Evolutionary conservation across 306 rosid genomes (phyloP).

Genomic region (Echinosophora koreensis): DNA sequence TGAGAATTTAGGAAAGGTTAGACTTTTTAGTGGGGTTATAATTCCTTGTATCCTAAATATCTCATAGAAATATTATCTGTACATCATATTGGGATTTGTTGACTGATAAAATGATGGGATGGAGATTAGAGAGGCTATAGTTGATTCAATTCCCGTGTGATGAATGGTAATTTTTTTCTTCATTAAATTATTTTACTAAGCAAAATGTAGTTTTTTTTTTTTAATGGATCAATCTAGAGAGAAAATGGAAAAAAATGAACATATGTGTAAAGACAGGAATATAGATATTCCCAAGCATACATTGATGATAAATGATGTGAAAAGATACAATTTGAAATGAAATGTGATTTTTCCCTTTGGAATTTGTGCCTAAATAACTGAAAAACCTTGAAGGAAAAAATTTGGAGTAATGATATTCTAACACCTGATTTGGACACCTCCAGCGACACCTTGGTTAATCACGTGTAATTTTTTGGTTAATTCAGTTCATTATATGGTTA

Average conservation of each 20-base stretch:
- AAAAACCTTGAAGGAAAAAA: constrained; percentile 10
- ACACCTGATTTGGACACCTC: too few species aligned
- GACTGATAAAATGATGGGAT: constrained; percentile 22
- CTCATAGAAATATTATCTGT: constrained; percentile 11
- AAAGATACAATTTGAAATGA: constrained; percentile 31
- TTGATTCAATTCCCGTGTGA: neutral
- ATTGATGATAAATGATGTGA: neutral
- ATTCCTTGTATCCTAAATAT: constrained; percentile 24
- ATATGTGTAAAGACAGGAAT: constrained; percentile 2
- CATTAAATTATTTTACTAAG: neutral
- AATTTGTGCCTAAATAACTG: constrained; percentile 35
- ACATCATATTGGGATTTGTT: constrained; percentile 30
- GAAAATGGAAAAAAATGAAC: constrained; percentile 9
- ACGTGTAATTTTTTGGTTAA: too few species aligned
- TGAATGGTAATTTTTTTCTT: constrained; percentile 18
- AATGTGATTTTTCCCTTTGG: constrained; percentile 6
- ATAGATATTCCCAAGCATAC: neutral
- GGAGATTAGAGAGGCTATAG: constrained; percentile 34
- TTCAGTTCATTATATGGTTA: too few species aligned
- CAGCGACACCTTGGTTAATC: too few species aligned
- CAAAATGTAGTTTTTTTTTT: constrained; percentile 28
- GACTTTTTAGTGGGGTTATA: constrained; percentile 36
- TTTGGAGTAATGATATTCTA: too few species aligned
- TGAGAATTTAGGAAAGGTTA: constrained; percentile 87
- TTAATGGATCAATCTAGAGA: constrained; percentile 8